Evolutionary conservation across 169 alveolate genomes (phyloP), one percentile per base, ranked within the genome.

Genomic region (Toxoplasma gondii): DNA sequence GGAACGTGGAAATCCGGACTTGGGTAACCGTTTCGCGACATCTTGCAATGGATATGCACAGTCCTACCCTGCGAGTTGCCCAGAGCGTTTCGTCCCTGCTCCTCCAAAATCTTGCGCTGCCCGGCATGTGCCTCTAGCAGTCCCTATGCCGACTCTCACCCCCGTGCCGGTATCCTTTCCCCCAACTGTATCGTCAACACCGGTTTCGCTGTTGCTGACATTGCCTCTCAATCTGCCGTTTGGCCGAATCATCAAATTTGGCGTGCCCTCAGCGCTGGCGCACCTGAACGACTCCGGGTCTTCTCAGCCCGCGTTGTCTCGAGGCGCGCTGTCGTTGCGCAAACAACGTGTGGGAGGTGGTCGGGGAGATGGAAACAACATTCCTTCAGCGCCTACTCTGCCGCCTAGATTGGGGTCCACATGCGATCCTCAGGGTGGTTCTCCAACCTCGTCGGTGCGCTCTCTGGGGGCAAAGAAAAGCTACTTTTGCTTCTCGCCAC

Each of bases 141-240:
- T 64, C n/a, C 74, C 74, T 16, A 64, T 64, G 74, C 74, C 74
- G 43, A 31, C 86, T 19, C 44, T 78, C 86, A n/a, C 86, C 45
- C 86, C 86, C 45, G 39, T 78, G 2, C 86, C 86, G 27, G 29
- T 78, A 31, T 78, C 86, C 45, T 38, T 78, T n/a, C 49, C 86
- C 22, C 86, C 86, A 45, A n/a, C 39, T 1, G n/a, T 17, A 27
- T 38, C 86, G 9, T 78, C 86, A n/a, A 45, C 86, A 45, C 90
- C 90, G 67, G 34, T 82, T 7, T 92, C 95, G 27, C 83, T 92
- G 58, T 88, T 92, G 34, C 88, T 92, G 54, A 92, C 95, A 24
- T 74, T 92, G 74, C 95, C 95, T 12, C 88, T 92, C 86, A 92
- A 92, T 24, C 88, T 92, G 49, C 95, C 95, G 43, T 92, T 92